Percentiles rank a stretch among this genome's conserved stretches.
Conservation (phyloP, 2,329 filamentous ascomycete genomes). For the Alternaria gaisen region DNA sequence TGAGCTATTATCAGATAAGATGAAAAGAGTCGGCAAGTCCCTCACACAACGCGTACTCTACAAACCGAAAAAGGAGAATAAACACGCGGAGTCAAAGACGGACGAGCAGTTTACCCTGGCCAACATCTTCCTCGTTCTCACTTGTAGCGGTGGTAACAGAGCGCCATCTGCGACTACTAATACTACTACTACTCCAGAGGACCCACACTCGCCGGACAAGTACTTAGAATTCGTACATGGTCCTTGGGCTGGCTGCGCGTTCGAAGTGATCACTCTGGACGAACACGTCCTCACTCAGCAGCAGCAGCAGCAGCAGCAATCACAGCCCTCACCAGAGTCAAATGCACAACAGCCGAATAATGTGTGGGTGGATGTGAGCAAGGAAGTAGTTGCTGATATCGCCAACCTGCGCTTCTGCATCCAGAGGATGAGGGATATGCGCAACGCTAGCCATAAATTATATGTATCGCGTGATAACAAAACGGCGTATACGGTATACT, state of each 20-base stretch:
- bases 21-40: neutral
- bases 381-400: constrained; percentile 15
- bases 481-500: neutral
- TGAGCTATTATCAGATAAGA: neutral
- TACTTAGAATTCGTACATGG: constrained; percentile 10
- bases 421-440: neutral
- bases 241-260: constrained; percentile 20
- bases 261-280: constrained; percentile 20
- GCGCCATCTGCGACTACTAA: neutral
- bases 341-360: neutral
- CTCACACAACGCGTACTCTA: neutral
- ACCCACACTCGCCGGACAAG: neutral
- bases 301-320: no score
- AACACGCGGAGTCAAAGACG: neutral
- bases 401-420: constrained; percentile 18
- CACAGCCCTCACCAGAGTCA: no score
- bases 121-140: constrained; percentile 16
- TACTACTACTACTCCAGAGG: neutral
- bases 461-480: neutral
- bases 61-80: neutral
- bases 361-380: constrained; percentile 17
- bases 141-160: neutral
- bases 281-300: constrained; percentile 1
- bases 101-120: constrained; percentile 11
- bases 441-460: fast-evolving